Conservation (phyloP, 768 basidiomycete species). For the Boletus vermiculosoides region DNA sequence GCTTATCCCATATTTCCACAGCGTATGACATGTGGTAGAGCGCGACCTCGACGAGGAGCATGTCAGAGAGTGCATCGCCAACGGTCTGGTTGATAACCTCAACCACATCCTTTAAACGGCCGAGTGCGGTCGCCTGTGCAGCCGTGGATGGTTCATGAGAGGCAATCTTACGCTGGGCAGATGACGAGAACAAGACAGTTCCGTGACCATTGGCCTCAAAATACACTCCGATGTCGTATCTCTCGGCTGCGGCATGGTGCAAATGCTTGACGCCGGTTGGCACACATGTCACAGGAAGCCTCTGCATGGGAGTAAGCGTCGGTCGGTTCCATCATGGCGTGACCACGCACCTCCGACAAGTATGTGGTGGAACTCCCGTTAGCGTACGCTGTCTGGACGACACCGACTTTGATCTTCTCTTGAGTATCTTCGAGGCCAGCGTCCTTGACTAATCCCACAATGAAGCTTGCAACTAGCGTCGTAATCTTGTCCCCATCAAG, state of each 20-base stretch:
- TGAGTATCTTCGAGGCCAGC: conserved; percentile 68
- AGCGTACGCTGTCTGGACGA: conserved; percentile 98
- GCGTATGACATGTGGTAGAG: conserved; percentile 87
- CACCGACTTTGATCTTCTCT: conserved; percentile 74
- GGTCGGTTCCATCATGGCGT: background rate
- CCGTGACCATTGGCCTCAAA: conserved; percentile 99
- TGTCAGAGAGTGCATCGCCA: conserved; percentile 93
- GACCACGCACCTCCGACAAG: conserved; percentile 62
- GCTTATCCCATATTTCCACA: conserved; percentile 84
- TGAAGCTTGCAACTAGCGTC: conserved; percentile 87
- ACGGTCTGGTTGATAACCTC: conserved; percentile 96
- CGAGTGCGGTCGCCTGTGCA: conserved; percentile 77
- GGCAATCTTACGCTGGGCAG: conserved; percentile 60
- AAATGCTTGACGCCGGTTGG: conserved; percentile 97
- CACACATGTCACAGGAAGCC: conserved; percentile 92
- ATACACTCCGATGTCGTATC: conserved; percentile 95
- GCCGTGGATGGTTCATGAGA: conserved; percentile 73
- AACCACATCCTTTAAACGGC: conserved; percentile 72
- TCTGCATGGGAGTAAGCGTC: conserved; percentile 44
- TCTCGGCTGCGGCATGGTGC: conserved; percentile 92
- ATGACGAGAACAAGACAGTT: conserved; percentile 88
- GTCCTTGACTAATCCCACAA: conserved; percentile 83
- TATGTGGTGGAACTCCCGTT: conserved; percentile 97
- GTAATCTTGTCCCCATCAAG: conserved; percentile 99
- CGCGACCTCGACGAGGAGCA: conserved; percentile 92